Evolutionary conservation across 2,329 filamentous ascomycete genomes (phyloP).

Genomic region (Cytospora schulzeri): DNA sequence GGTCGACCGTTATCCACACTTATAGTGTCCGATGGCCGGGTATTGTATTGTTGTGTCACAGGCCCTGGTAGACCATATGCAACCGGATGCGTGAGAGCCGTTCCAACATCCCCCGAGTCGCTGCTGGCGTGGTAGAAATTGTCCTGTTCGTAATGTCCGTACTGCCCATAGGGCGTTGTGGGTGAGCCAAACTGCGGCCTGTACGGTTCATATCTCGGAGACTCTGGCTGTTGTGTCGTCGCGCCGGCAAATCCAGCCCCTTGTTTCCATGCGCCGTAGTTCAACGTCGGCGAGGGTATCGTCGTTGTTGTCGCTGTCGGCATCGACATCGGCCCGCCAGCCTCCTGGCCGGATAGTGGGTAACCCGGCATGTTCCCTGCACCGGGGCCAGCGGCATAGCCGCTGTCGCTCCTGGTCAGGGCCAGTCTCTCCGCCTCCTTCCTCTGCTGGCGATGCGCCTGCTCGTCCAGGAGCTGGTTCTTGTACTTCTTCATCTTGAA

Average conservation of each 20-base stretch:
- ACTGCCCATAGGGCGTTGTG: not conserved
- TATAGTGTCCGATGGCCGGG: not conserved
- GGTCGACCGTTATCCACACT: constrained; percentile 8
- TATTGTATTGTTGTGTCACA: constrained; percentile 3
- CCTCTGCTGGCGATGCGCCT: constrained; percentile 32
- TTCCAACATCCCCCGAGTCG: constrained; percentile 23
- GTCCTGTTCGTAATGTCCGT: constrained; percentile 9
- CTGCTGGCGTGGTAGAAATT: constrained; percentile 10
- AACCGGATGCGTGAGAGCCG: constrained; percentile 4
- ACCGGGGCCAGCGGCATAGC: constrained; percentile 1
- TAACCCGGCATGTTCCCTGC: not conserved
- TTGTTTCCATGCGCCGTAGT: not conserved
- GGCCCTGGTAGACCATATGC: constrained; percentile 15
- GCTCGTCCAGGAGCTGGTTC: constrained; percentile 39
- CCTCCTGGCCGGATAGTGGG: not conserved
- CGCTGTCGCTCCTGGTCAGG: constrained; percentile 25
- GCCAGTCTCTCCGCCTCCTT: constrained; percentile 22
- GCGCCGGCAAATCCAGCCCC: not conserved
- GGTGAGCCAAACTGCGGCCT: constrained; percentile 10
- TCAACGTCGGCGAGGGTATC: not conserved
- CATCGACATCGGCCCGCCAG: not conserved
- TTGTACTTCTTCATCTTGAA: constrained; percentile 41
- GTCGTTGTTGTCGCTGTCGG: not conserved
- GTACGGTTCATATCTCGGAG: constrained; percentile 16
- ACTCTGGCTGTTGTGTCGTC: not conserved